phyloP scores from a whole-genome alignment of 805 yeast genomes.

The Kurtzmaniella cleridarum region DNA sequence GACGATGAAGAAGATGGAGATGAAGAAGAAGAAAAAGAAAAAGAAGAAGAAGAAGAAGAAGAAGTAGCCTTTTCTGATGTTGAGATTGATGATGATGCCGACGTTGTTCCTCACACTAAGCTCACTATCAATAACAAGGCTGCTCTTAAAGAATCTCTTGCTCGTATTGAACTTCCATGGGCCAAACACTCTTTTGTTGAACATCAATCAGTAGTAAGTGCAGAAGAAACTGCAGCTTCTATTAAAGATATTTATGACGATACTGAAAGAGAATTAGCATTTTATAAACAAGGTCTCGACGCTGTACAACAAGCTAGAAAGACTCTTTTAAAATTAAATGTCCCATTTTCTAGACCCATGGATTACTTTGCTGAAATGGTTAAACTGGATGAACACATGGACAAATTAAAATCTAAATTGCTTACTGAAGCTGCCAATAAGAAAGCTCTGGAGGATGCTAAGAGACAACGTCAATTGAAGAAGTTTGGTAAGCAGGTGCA shows the following conservation, averaged over 20 bases:
- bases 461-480: constrained; percentile 89
- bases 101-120: constrained; percentile 87
- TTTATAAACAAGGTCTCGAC: constrained; percentile 87
- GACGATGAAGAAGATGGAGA: constrained; percentile 29
- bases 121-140: constrained; percentile 80
- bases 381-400: constrained; percentile 98
- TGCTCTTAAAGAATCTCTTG: constrained; percentile 70
- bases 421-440: constrained; percentile 75
- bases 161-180: constrained; percentile 63
- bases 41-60: constrained; percentile 51
- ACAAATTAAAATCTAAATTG: constrained; percentile 75
- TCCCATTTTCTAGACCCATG: constrained; percentile 87
- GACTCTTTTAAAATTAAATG: constrained; percentile 59
- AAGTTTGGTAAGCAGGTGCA: constrained; percentile 97
- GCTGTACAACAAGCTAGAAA: constrained; percentile 73
- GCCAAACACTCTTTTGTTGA: constrained; percentile 70
- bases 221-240: constrained; percentile 53
- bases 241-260: constrained; percentile 91
- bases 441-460: constrained; percentile 89
- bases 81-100: constrained; percentile 91
- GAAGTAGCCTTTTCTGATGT: constrained; percentile 88
- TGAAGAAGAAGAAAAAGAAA: constrained; percentile 43
- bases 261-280: constrained; percentile 90
- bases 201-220: constrained; percentile 69
- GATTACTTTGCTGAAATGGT: constrained; percentile 99